Percentiles rank a stretch among this genome's conserved stretches.
phyloP scores from a whole-genome alignment of 2,329 filamentous ascomycete species.

The Pyrenophora graminea region DNA sequence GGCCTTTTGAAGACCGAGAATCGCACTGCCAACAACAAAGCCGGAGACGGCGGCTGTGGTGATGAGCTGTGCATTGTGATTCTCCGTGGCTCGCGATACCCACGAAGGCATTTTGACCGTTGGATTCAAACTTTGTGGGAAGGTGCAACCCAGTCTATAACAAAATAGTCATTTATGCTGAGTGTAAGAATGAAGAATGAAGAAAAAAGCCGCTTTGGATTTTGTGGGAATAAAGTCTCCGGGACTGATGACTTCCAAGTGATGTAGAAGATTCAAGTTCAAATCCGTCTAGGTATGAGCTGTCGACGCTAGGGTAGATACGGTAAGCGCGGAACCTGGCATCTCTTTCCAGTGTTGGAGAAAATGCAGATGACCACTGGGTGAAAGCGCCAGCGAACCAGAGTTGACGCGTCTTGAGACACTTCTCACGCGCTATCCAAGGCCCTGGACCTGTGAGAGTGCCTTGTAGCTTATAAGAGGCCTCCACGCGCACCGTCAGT shows the following conservation, averaged over 20 bases:
- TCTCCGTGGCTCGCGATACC: constrained; percentile 50
- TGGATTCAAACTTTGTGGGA: constrained; percentile 2
- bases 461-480: constrained; percentile 22
- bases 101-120: constrained; percentile 50
- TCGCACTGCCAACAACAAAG: constrained; percentile 55
- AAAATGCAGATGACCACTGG: constrained; percentile 35
- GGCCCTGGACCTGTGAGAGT: constrained; percentile 30
- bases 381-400: constrained; percentile 37
- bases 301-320: constrained; percentile 19
- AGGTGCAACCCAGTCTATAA: constrained; percentile 1
- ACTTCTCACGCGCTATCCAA: constrained; percentile 39
- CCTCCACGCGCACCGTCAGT: constrained; percentile 1
- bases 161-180: constrained; percentile 9
- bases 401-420: constrained; percentile 44
- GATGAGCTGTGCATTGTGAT: constrained; percentile 64
- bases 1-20: constrained; percentile 62
- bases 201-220: background rate
- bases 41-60: constrained; percentile 68
- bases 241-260: constrained; percentile 11
- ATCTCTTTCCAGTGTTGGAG: constrained; percentile 1
- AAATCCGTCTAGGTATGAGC: constrained; percentile 5
- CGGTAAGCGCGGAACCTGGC: constrained; percentile 25
- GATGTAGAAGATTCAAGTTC: constrained; percentile 3
- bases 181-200: background rate
- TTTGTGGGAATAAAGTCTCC: background rate